Percentiles rank a stretch among this genome's conserved stretches.
Conservation (phyloP, 768 basidiomycete species). For the Cystobasidium tubakii region DNA sequence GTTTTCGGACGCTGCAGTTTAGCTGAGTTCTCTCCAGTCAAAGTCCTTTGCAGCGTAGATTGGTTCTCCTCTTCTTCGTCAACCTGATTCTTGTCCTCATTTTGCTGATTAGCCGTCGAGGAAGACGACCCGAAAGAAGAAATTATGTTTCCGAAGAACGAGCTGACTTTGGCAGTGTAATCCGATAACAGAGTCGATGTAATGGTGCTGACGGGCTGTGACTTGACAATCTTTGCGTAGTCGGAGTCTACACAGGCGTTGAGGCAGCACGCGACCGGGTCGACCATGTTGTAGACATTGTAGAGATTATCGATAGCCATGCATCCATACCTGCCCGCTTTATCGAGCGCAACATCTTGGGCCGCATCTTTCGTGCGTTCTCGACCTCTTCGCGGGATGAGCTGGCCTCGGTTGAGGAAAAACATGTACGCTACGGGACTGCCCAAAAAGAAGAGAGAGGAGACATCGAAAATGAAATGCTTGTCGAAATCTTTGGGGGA, state of each 20-base stretch:
- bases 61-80: slow-evolving; percentile 8
- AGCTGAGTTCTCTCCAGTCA: not conserved
- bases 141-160: slow-evolving; percentile 39
- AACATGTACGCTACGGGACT: slow-evolving; percentile 40
- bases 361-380: slow-evolving; percentile 39
- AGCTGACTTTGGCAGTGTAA: slow-evolving; percentile 39
- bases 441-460: slow-evolving; percentile 42
- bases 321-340: slow-evolving; percentile 38
- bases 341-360: slow-evolving; percentile 42
- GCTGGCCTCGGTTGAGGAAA: slow-evolving; percentile 42
- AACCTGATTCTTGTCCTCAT: not conserved
- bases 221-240: slow-evolving; percentile 43
- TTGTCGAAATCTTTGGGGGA: not conserved
- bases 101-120: slow-evolving; percentile 11
- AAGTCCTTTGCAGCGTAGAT: not conserved
- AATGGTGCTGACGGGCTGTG: slow-evolving; percentile 41
- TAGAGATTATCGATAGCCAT: slow-evolving; percentile 19
- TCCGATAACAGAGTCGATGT: slow-evolving; percentile 42
- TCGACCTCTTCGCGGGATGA: slow-evolving; percentile 42
- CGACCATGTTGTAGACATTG: slow-evolving; percentile 42
- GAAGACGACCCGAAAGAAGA: slow-evolving; percentile 40
- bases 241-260: slow-evolving; percentile 43
- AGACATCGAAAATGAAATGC: slow-evolving; percentile 40
- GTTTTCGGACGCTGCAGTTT: not conserved
- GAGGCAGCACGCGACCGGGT: slow-evolving; percentile 43